These are phyloP conservation scores for Wickerhamiella dianesei DNA, from an alignment of 805 yeast genomes.

Conservation along the genomic window DNA sequence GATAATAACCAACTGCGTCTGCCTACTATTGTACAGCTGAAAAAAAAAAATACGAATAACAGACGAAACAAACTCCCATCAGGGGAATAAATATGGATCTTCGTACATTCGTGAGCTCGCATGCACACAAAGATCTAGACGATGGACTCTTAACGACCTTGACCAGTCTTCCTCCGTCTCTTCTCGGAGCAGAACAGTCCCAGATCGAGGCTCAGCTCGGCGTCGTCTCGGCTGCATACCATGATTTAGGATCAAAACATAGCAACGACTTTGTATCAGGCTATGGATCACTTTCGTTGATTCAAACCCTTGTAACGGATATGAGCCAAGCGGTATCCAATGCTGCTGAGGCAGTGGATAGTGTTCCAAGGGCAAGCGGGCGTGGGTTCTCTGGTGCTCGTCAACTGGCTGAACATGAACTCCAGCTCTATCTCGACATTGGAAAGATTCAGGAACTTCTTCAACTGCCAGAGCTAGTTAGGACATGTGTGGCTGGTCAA, in stretches of 20 bases:
- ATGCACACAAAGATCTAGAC: background rate
- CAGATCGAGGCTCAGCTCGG: slow-evolving; percentile 6
- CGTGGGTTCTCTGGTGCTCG: slow-evolving; percentile 12
- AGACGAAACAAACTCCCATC: too few species aligned
- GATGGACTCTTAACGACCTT: background rate
- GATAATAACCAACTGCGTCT: too few species aligned
- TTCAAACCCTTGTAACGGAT: slow-evolving; percentile 5
- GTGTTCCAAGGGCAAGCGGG: slow-evolving; percentile 15
- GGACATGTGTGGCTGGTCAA: slow-evolving; percentile 74
- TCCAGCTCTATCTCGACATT: slow-evolving; percentile 34
- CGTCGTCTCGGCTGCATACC: slow-evolving; percentile 3
- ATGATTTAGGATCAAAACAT: slow-evolving; percentile 10
- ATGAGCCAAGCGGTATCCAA: slow-evolving; percentile 6
- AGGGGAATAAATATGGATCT: too few species aligned
- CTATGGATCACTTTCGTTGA: slow-evolving; percentile 8
- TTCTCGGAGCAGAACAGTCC: slow-evolving; percentile 11
- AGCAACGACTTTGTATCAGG: slow-evolving; percentile 10
- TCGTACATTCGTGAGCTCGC: background rate
- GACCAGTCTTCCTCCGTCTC: slow-evolving; percentile 10
- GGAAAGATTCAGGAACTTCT: slow-evolving; percentile 63
- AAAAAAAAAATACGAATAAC: too few species aligned
- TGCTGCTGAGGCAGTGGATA: slow-evolving; percentile 12
- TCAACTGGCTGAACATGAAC: slow-evolving; percentile 30
- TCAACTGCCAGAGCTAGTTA: slow-evolving; percentile 70
- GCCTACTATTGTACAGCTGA: too few species aligned